Evolutionary conservation across 2,329 filamentous ascomycete genomes (phyloP).

Genomic region (Aspergillus fijiensis): DNA sequence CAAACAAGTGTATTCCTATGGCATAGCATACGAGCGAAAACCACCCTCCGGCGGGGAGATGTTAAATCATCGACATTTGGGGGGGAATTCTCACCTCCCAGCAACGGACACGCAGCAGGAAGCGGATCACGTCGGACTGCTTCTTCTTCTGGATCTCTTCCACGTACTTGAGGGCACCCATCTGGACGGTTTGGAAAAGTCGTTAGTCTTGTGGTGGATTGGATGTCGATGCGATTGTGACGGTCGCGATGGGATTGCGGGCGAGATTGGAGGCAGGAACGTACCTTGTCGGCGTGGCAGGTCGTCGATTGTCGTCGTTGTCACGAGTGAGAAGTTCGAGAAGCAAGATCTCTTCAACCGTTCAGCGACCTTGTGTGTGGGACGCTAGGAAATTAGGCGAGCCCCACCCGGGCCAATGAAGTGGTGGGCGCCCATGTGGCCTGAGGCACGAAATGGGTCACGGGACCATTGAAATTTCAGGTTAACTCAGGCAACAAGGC

Average conservation of each 20-base stretch:
- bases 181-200: constrained; percentile 51
- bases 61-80: constrained; percentile 37
- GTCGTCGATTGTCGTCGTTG: constrained; percentile 47
- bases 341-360: constrained; percentile 29
- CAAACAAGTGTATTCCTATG: constrained; percentile 26
- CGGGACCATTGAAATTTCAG: not conserved
- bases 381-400: constrained; percentile 46
- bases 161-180: constrained; percentile 99
- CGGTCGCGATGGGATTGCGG: not conserved
- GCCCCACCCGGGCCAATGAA: constrained; percentile 25
- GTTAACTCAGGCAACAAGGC: constrained; percentile 15
- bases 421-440: constrained; percentile 5
- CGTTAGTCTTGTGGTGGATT: constrained; percentile 7
- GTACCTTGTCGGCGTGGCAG: constrained; percentile 47
- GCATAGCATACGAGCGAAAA: constrained; percentile 34
- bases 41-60: constrained; percentile 29
- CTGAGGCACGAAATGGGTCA: constrained; percentile 9
- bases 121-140: constrained; percentile 99
- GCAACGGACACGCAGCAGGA: constrained; percentile 99
- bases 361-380: constrained; percentile 42
- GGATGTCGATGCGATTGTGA: not conserved
- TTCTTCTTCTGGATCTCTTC: constrained; percentile 99
- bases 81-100: constrained; percentile 73
- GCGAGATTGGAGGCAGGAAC: constrained; percentile 16
- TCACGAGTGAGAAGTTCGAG: constrained; percentile 41